A percentile compares a stretch with the other conserved stretches of the same genome.
Evolutionary conservation across 2,329 filamentous ascomycete species (phyloP).

Genomic region (Penicillium sp.): DNA sequence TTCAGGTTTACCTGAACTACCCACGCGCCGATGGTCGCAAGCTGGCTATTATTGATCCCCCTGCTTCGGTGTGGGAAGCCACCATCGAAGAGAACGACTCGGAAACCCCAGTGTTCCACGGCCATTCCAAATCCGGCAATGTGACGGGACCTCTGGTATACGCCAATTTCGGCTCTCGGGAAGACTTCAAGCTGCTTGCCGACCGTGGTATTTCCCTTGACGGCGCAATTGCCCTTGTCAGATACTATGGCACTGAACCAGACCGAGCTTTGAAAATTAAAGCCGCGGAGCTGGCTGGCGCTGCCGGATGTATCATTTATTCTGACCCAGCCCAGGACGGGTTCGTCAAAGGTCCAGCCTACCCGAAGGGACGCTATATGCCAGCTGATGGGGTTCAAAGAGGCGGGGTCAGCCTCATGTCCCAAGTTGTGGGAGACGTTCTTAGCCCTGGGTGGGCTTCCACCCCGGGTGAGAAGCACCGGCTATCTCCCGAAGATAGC

Average conservation of each 20-base stretch:
- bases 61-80: slow-evolving; percentile 73
- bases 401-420: slow-evolving; percentile 76
- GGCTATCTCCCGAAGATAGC: slow-evolving; percentile 69
- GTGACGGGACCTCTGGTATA: slow-evolving; percentile 86
- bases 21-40: slow-evolving; percentile 73
- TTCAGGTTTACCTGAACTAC: slow-evolving; percentile 90
- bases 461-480: slow-evolving; percentile 51
- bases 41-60: slow-evolving; percentile 74
- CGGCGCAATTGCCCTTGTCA: slow-evolving; percentile 80
- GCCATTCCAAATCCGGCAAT: slow-evolving; percentile 81
- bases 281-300: slow-evolving; percentile 82
- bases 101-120: slow-evolving; percentile 81
- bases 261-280: slow-evolving; percentile 83
- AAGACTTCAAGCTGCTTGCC: slow-evolving; percentile 74
- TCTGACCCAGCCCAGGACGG: slow-evolving; percentile 86
- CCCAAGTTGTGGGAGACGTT: slow-evolving; percentile 85
- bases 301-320: slow-evolving; percentile 85
- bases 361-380: slow-evolving; percentile 77
- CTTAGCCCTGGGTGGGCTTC: slow-evolving; percentile 81
- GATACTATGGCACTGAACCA: slow-evolving; percentile 72
- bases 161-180: slow-evolving; percentile 83
- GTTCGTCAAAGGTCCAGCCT: slow-evolving; percentile 69
- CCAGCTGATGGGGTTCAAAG: slow-evolving; percentile 80
- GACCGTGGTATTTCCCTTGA: slow-evolving; percentile 71
- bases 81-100: slow-evolving; percentile 78